These are phyloP conservation scores for Entomophthora muscae DNA, from an alignment of 371 early-diverging fungal species.

Conservation along the genomic window DNA sequence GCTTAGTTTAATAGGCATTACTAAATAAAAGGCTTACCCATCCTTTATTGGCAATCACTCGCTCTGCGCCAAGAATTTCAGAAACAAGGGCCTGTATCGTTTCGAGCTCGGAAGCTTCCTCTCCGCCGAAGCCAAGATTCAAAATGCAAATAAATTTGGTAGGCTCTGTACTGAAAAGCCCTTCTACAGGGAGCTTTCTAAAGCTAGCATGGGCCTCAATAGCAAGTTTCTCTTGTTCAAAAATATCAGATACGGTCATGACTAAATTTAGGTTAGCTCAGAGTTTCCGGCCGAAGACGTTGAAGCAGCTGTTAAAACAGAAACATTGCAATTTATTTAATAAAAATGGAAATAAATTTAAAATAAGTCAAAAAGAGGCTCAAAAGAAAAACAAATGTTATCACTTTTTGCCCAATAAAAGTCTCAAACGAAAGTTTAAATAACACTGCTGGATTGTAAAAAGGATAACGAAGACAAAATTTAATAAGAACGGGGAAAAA, in stretches of 20 bases:
- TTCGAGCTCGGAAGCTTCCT: neutral
- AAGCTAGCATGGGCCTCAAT: neutral
- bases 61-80: neutral
- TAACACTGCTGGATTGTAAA: too few species aligned
- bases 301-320: too few species aligned
- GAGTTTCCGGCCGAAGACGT: too few species aligned
- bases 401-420: too few species aligned
- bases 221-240: neutral
- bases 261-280: neutral
- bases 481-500: too few species aligned
- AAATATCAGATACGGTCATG: neutral
- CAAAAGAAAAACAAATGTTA: too few species aligned
- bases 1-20: neutral
- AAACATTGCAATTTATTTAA: too few species aligned
- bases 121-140: constrained; percentile 7
- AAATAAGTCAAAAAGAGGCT: too few species aligned
- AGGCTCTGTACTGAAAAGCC: constrained; percentile 4
- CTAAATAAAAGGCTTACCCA: constrained; percentile 3
- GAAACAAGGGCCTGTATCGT: neutral
- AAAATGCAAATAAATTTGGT: constrained; percentile 2
- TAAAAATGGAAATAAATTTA: too few species aligned
- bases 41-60: constrained; percentile 7
- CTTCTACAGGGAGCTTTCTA: constrained; percentile 4
- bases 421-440: too few species aligned
- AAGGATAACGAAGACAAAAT: too few species aligned